These are phyloP conservation scores for Suillus plorans DNA, from an alignment of 768 basidiomycete species.

Conservation along the genomic window DNA sequence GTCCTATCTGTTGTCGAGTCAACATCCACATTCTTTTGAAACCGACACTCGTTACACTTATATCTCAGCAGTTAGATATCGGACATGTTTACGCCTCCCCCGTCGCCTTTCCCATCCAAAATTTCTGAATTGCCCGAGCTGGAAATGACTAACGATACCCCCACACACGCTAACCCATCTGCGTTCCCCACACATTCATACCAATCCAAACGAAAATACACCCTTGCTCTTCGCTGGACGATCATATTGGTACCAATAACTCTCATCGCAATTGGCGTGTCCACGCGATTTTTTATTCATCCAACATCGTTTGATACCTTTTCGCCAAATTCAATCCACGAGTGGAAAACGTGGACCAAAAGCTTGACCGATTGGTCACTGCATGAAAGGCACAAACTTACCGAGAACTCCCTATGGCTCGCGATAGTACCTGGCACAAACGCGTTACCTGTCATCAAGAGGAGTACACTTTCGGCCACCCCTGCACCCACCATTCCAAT, in stretches of 20 bases:
- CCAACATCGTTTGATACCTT: conserved; percentile 46
- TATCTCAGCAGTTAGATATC: conserved; percentile 4
- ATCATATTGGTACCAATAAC: conserved; percentile 56
- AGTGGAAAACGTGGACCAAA: conserved; percentile 31
- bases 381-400: conserved; percentile 41
- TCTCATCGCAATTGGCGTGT: conserved; percentile 53
- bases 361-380: conserved; percentile 36
- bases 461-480: conserved; percentile 18
- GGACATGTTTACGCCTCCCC: conserved; percentile 42
- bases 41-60: conserved; percentile 25
- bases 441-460: conserved; percentile 3
- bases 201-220: conserved; percentile 37
- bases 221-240: conserved; percentile 42
- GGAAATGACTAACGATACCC: conserved; percentile 7
- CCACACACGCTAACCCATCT: conserved; percentile 1
- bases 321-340: conserved; percentile 23
- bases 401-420: neutral
- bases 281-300: conserved; percentile 51
- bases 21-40: conserved; percentile 29
- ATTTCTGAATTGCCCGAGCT: neutral
- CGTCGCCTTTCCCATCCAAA: conserved; percentile 36
- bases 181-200: conserved; percentile 5
- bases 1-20: neutral
- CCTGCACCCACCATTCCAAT: conserved; percentile 26
- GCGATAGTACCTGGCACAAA: conserved; percentile 15